Evolutionary conservation across 2,329 filamentous ascomycete species (phyloP), one percentile per base, ranked within the genome.

Genomic region (Pestalotiopsis sp.): DNA sequence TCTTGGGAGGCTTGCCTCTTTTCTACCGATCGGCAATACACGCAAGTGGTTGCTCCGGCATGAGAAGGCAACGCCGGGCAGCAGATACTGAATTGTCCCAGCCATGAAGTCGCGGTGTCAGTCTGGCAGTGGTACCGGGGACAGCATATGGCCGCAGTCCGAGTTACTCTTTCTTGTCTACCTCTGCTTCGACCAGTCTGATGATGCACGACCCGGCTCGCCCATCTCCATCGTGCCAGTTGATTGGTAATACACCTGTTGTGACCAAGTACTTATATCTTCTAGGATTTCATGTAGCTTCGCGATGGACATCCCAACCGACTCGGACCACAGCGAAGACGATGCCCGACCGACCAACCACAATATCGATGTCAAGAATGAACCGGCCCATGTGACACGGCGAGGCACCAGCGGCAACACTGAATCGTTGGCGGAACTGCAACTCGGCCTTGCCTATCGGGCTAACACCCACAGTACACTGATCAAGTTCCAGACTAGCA

Each of bases 241-340:
- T 25, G 20, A 17, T 57, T 23, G 31, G 56, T 58, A n/a, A 52
- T n/a, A 9, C 45, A 11, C 17, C 5, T 17, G 31, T 61, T 57
- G 20, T 12, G 20, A 58, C 59, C 25, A 64, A 49, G 31, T 63
- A 57, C 58, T 62, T 39, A 56, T 27, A 41, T 52, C n/a, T 31
- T 41, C 23, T 27, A 61, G 56, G 62, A 23, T 60, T 31, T 20
- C 57, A 60, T 56, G n/a, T 20, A 25, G 7, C 31, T 27, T 27
- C 45, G 36, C 13, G 4, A 68, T 68, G 67, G 67, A 68, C 56
- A 36, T 68, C 13, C 58, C 67, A 12, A 68, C 67, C 9, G 67
- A 64, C 61, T 68, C 67, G 27, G 67, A 65, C 52, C 12, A 27
- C 12, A 59, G 39, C 62, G 62, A 57, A 59, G 62, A 68, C 14